A percentile compares a stretch with the other conserved stretches of the same genome.
These are phyloP conservation scores for Oryza longistaminata DNA, from an alignment of 176 grass and related monocot species.

Conservation along the genomic window DNA sequence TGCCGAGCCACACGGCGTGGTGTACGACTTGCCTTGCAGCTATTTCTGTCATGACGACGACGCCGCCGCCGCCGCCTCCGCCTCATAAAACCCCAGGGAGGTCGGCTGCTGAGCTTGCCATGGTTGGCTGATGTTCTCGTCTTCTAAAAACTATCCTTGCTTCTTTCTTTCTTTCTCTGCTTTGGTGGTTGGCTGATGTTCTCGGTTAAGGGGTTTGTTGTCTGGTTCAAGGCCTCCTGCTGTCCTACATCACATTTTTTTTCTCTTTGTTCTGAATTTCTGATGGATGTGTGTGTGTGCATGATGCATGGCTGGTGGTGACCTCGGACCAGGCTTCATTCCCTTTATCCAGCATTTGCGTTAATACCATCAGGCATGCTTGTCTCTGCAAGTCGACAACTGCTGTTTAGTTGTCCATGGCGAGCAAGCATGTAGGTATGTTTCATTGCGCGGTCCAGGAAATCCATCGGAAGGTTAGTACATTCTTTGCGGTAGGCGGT, in stretches of 20 bases:
- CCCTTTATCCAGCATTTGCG: constrained; percentile 5
- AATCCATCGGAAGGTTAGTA: neutral
- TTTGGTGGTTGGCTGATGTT: neutral
- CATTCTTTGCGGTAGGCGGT: neutral
- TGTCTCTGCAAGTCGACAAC: neutral
- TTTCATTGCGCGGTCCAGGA: neutral
- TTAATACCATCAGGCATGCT: neutral
- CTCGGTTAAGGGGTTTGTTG: constrained; percentile 21
- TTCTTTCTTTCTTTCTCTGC: neutral
- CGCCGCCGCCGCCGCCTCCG: neutral
- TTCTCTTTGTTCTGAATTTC: neutral
- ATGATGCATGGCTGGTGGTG: neutral
- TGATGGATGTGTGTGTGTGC: neutral
- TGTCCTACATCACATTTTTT: too few relatives aligned
- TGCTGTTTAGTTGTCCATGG: neutral
- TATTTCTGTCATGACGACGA: neutral
- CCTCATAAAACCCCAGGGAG: neutral
- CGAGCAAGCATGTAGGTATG: neutral
- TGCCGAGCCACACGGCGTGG: too few relatives aligned
- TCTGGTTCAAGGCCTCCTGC: neutral
- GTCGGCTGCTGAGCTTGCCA: neutral
- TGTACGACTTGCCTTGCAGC: neutral
- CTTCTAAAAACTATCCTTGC: too few relatives aligned
- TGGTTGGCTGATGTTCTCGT: neutral
- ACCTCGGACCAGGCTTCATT: constrained; percentile 21